Evolutionary conservation across 768 basidiomycete species (phyloP).

Genomic region (Rickenella mellea): DNA sequence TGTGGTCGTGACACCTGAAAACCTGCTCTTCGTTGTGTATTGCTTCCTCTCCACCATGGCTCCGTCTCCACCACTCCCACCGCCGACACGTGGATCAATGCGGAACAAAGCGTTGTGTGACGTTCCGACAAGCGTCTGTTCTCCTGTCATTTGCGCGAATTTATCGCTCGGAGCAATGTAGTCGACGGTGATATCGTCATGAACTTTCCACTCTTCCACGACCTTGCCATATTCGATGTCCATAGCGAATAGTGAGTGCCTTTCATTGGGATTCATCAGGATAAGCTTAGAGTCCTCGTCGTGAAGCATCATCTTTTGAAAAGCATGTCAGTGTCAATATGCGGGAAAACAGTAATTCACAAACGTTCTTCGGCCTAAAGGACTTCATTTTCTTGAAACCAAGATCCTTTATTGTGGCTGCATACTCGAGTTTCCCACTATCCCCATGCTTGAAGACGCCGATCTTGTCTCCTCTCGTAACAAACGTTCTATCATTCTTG

Average conservation of each 20-base stretch:
- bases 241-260: conserved; percentile 78
- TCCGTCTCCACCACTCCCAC: conserved; percentile 21
- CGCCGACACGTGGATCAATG: conserved; percentile 90
- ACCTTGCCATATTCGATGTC: conserved; percentile 94
- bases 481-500: conserved; percentile 90
- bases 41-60: conserved; percentile 78
- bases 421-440: conserved; percentile 69
- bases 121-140: conserved; percentile 88
- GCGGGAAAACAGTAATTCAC: conserved; percentile 10
- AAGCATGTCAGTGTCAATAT: conserved; percentile 6
- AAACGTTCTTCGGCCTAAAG: conserved; percentile 81
- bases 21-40: conserved; percentile 90
- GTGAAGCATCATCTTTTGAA: conserved; percentile 81
- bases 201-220: conserved; percentile 98
- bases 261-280: conserved; percentile 73
- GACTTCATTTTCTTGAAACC: conserved; percentile 69
- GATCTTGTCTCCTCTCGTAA: conserved; percentile 85
- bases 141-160: conserved; percentile 85
- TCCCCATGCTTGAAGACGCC: conserved; percentile 78
- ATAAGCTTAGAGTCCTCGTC: conserved; percentile 96
- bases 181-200: conserved; percentile 76
- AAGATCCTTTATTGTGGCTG: conserved; percentile 79
- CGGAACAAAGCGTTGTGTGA: conserved; percentile 96
- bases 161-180: conserved; percentile 91
- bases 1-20: conserved; percentile 88